Percentiles rank a stretch among this genome's conserved stretches.
Evolutionary conservation across 2,329 filamentous ascomycete species (phyloP).

Genomic region (Colletotrichum eremochloae): DNA sequence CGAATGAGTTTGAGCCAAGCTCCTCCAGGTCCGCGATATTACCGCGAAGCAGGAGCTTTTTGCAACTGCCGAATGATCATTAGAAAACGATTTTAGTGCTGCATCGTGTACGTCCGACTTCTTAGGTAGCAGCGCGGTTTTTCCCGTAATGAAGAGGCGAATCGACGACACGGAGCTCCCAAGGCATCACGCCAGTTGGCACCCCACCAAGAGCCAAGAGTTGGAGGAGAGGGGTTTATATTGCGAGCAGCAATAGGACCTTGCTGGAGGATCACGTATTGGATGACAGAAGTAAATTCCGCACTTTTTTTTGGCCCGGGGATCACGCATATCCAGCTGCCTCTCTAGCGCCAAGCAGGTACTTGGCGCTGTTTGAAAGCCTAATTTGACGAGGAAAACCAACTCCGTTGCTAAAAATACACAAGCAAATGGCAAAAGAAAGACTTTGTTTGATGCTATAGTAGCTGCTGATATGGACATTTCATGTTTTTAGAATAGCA

Average conservation of each 20-base stretch:
- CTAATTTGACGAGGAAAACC: background rate
- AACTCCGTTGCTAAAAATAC: constrained; percentile 27
- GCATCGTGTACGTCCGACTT: background rate
- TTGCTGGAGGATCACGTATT: background rate
- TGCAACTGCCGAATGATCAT: background rate
- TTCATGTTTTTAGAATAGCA: background rate
- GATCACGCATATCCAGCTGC: background rate
- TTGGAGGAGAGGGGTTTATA: background rate
- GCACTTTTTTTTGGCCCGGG: too few relatives aligned
- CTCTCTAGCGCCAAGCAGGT: background rate
- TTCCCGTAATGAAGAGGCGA: background rate
- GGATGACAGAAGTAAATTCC: background rate
- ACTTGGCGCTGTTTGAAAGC: constrained; percentile 7
- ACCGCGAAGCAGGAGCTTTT: background rate
- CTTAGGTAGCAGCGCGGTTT: constrained; percentile 13
- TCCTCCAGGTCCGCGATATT: background rate
- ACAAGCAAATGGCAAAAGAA: background rate
- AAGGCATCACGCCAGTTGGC: background rate
- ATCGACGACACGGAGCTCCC: constrained; percentile 1
- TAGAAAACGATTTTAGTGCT: background rate
- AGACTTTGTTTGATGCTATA: background rate
- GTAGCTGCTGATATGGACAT: background rate
- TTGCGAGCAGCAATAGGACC: background rate
- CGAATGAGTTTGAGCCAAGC: constrained; percentile 1
- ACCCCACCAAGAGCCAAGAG: constrained; percentile 14